Evolutionary conservation across 148 eudicot genomes (phyloP).

Genomic region (Vaccinium darrowii): DNA sequence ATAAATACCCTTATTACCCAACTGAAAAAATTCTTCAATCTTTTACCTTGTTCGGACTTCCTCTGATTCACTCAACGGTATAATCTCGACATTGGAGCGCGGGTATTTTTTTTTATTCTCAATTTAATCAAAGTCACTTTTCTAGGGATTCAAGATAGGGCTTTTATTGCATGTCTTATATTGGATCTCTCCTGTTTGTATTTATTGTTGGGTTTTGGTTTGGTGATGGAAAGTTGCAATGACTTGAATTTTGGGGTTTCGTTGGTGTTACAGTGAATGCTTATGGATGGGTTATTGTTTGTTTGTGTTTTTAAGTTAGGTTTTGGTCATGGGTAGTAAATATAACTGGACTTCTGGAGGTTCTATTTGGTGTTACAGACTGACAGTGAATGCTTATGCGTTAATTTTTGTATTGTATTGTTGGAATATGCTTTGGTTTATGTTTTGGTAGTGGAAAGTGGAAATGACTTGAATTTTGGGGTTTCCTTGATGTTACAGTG

Average conservation of each 20-base stretch:
- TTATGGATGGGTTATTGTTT: neutral
- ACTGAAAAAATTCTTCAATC: conserved; percentile 1
- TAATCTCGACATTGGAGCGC: conserved; percentile 13
- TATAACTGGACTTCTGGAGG: neutral
- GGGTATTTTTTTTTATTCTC: conserved; percentile 27
- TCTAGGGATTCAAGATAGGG: conserved; percentile 21
- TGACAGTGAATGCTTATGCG: neutral
- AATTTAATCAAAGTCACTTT: conserved; percentile 12
- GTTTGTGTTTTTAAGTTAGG: neutral
- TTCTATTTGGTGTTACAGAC: neutral
- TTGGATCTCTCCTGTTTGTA: conserved; percentile 38
- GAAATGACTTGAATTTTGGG: too few species aligned
- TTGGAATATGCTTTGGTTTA: conserved; percentile 21
- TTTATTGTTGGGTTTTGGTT: conserved; percentile 14
- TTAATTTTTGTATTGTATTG: conserved; percentile 4
- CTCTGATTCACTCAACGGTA: conserved; percentile 19
- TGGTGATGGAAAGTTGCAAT: conserved; percentile 11
- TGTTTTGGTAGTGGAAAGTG: neutral
- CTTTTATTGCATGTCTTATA: conserved; percentile 35
- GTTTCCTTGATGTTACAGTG: too few species aligned
- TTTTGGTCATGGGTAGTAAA: neutral
- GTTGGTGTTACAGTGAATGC: conserved; percentile 11
- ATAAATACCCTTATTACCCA: neutral
- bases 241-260: conserved; percentile 22
- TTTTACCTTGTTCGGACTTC: conserved; percentile 26